These are phyloP conservation scores for Ganoderma boninense DNA, from an alignment of 1,284 basidiomycete species.

Conservation along the genomic window DNA sequence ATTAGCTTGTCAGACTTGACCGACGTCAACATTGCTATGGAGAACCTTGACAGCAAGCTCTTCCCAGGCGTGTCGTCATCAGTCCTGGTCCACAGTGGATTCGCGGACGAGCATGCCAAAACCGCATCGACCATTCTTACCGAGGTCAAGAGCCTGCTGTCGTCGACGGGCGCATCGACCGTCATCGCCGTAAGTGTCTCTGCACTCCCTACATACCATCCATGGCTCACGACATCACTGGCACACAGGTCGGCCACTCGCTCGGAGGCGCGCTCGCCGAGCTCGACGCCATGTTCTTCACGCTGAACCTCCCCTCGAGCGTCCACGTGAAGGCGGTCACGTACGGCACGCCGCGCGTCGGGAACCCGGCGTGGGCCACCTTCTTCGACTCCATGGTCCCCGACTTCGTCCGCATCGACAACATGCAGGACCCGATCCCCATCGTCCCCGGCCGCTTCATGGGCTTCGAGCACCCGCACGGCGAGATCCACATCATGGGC, in stretches of 20 bases:
- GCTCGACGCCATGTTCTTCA: conserved; percentile 48
- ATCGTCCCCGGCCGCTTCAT: conserved; percentile 49
- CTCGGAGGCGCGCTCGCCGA: conserved; percentile 50
- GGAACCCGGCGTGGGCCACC: conserved; percentile 43
- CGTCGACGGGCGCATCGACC: conserved; percentile 40
- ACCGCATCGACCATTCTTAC: conserved; percentile 48
- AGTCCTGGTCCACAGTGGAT: conserved; percentile 57
- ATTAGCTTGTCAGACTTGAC: conserved; percentile 55
- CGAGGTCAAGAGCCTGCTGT: conserved; percentile 47
- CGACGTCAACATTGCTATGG: conserved; percentile 48
- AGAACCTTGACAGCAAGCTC: conserved; percentile 47
- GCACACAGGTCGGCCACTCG: conserved; percentile 46
- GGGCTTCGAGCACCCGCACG: conserved; percentile 47
- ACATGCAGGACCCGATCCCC: conserved; percentile 47
- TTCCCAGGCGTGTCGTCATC: conserved; percentile 56
- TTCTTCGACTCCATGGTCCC: conserved; percentile 43
- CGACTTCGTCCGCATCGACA: conserved; percentile 47
- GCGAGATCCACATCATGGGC: conserved; percentile 47
- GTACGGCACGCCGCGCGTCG: conserved; percentile 50
- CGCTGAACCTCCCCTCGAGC: conserved; percentile 45
- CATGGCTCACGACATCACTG: neutral
- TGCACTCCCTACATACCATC: neutral
- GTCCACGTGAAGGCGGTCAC: conserved; percentile 48
- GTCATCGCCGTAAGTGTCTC: conserved; percentile 45
- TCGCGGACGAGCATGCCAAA: conserved; percentile 54